Evolutionary conservation across 805 yeast species (phyloP).

Genomic region (Sugiyamaella boreocaroliniensis): DNA sequence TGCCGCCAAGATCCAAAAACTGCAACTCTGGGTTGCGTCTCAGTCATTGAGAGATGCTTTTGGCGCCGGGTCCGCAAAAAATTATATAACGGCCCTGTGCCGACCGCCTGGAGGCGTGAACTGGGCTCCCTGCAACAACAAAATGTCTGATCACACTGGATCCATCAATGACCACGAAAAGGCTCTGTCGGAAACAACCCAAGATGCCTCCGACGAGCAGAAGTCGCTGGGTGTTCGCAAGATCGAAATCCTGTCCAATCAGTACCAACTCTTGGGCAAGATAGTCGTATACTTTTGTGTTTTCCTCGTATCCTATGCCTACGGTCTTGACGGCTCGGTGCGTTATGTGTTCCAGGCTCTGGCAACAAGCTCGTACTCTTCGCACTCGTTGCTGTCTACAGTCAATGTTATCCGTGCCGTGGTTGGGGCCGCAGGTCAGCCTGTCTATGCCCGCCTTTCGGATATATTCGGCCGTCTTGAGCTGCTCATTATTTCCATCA

Average conservation of each 20-base stretch:
- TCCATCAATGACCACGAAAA: background rate
- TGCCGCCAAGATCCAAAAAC: no score
- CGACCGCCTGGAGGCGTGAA: background rate
- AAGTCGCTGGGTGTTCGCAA: slow-evolving; percentile 44
- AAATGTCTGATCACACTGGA: background rate
- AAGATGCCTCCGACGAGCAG: background rate
- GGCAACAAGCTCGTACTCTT: slow-evolving; percentile 49
- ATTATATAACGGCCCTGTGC: background rate
- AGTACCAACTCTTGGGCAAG: slow-evolving; percentile 38
- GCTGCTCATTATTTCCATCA: slow-evolving; percentile 41
- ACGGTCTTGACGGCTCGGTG: slow-evolving; percentile 55
- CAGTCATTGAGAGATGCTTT: background rate
- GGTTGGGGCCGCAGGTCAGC: slow-evolving; percentile 61
- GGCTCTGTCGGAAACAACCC: background rate
- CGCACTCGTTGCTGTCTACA: slow-evolving; percentile 53
- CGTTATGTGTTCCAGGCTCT: slow-evolving; percentile 44
- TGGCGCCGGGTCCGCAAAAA: background rate
- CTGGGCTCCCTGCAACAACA: background rate
- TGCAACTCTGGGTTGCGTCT: no score
- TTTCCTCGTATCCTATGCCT: slow-evolving; percentile 51
- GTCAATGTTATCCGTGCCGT: slow-evolving; percentile 53
- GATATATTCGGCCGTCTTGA: slow-evolving; percentile 63
- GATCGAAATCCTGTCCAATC: slow-evolving; percentile 48
- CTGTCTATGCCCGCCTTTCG: slow-evolving; percentile 55
- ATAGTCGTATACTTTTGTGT: slow-evolving; percentile 41